A percentile compares a stretch with the other conserved stretches of the same genome.
Evolutionary conservation across 768 basidiomycete species (phyloP).

Genomic region (Macrolepiota dolichaula): DNA sequence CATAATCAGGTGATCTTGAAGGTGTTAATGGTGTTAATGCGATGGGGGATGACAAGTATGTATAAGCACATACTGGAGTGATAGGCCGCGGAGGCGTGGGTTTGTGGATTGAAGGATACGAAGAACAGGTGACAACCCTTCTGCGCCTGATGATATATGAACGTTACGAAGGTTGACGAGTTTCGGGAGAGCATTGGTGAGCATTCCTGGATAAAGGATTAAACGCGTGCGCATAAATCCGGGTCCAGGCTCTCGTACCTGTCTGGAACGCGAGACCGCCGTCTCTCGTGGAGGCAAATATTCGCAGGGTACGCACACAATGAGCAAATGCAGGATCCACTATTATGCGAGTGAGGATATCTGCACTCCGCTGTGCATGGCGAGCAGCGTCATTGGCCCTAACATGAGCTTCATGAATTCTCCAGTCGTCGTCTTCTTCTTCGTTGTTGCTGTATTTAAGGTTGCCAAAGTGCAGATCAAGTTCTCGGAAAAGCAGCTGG

Average conservation of each 20-base stretch:
- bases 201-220: slow-evolving; percentile 45
- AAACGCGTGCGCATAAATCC: neutral
- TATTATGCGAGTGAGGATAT: slow-evolving; percentile 66
- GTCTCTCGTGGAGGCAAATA: slow-evolving; percentile 48
- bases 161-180: slow-evolving; percentile 56
- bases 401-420: neutral
- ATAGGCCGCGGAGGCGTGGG: slow-evolving; percentile 53
- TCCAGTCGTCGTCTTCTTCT: slow-evolving; percentile 14
- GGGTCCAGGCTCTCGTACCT: slow-evolving; percentile 31
- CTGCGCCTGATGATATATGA: slow-evolving; percentile 54
- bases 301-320: slow-evolving; percentile 52
- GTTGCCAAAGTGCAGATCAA: slow-evolving; percentile 60
- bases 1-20: slow-evolving; percentile 39
- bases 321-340: slow-evolving; percentile 56
- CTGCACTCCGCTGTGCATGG: slow-evolving; percentile 65
- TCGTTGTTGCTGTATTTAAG: slow-evolving; percentile 20
- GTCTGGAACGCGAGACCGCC: slow-evolving; percentile 62
- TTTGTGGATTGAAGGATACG: slow-evolving; percentile 47
- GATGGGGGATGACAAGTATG: neutral
- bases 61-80: slow-evolving; percentile 41
- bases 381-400: slow-evolving; percentile 38
- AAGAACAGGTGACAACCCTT: slow-evolving; percentile 50
- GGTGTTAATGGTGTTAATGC: neutral
- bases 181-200: slow-evolving; percentile 66
- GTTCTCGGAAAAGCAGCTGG: slow-evolving; percentile 59